Evolutionary conservation across 345 rosid species (phyloP).

Genomic region (Salix udensis): DNA sequence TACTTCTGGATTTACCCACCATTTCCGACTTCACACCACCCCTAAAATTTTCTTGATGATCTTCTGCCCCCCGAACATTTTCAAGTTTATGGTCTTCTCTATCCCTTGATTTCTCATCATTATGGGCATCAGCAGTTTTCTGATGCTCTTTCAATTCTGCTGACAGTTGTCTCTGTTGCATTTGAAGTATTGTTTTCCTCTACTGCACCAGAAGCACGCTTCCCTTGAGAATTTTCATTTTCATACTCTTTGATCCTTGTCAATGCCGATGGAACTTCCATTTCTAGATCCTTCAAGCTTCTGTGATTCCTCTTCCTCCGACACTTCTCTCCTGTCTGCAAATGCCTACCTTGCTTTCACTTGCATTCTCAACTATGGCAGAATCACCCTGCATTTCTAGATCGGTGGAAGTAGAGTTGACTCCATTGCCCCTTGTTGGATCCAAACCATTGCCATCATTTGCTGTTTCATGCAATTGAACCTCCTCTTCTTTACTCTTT

Average conservation of each 20-base stretch:
- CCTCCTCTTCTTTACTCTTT: neutral
- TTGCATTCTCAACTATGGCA: slow-evolving; percentile 10
- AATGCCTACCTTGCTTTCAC: slow-evolving; percentile 3
- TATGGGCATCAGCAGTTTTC: slow-evolving; percentile 10
- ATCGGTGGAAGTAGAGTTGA: neutral
- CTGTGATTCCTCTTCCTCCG: neutral
- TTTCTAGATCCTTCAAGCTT: neutral
- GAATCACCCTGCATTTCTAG: neutral
- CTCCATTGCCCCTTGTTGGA: slow-evolving; percentile 1
- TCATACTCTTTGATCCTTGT: neutral
- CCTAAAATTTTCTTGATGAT: slow-evolving; percentile 6
- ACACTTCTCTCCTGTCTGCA: slow-evolving; percentile 4
- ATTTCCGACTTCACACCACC: slow-evolving; percentile 26
- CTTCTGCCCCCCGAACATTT: slow-evolving; percentile 8
- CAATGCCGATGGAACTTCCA: neutral
- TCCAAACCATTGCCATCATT: neutral
- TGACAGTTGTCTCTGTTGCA: neutral
- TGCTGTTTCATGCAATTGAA: neutral
- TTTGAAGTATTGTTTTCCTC: slow-evolving; percentile 8
- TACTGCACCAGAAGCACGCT: neutral
- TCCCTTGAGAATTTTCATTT: neutral
- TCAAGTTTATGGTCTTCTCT: slow-evolving; percentile 9
- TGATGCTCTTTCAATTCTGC: neutral
- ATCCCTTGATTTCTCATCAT: neutral
- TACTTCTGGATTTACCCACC: slow-evolving; percentile 3